Percentiles rank a stretch among this genome's conserved stretches.
These are phyloP conservation scores for Sclerotinia subarctica DNA, from an alignment of 2,329 filamentous ascomycete genomes.

Conservation along the genomic window DNA sequence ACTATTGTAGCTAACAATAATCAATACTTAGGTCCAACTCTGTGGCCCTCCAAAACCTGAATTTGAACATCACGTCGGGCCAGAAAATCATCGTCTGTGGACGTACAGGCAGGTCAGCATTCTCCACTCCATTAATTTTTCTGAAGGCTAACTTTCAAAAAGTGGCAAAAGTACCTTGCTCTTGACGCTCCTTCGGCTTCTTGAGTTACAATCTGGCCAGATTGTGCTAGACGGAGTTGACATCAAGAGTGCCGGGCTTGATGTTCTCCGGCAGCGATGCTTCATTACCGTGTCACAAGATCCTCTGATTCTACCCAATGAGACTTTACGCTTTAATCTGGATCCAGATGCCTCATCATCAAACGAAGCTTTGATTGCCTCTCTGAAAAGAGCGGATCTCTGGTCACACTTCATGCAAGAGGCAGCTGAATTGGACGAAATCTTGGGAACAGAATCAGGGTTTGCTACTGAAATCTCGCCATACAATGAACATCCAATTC, in stretches of 20 bases:
- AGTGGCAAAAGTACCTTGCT: slow-evolving; percentile 18
- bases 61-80: slow-evolving; percentile 46
- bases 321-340: slow-evolving; percentile 9
- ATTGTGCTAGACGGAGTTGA: slow-evolving; percentile 8
- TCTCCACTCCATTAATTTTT: background rate
- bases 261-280: slow-evolving; percentile 1
- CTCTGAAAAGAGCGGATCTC: background rate
- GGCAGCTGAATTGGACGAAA: background rate
- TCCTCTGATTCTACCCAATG: slow-evolving; percentile 4
- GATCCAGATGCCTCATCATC: background rate
- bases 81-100: slow-evolving; percentile 53
- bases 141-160: background rate
- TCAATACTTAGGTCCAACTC: background rate
- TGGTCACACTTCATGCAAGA: slow-evolving; percentile 1
- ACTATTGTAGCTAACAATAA: background rate
- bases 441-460: background rate
- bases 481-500: slow-evolving; percentile 1
- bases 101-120: slow-evolving; percentile 47
- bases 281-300: slow-evolving; percentile 19
- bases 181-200: slow-evolving; percentile 12
- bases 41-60: slow-evolving; percentile 37
- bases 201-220: slow-evolving; percentile 1
- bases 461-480: background rate
- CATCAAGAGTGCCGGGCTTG: background rate
- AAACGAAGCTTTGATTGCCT: background rate